Evolutionary conservation across 805 yeast genomes (phyloP).

Genomic region (Kockiozyma suomiensis): DNA sequence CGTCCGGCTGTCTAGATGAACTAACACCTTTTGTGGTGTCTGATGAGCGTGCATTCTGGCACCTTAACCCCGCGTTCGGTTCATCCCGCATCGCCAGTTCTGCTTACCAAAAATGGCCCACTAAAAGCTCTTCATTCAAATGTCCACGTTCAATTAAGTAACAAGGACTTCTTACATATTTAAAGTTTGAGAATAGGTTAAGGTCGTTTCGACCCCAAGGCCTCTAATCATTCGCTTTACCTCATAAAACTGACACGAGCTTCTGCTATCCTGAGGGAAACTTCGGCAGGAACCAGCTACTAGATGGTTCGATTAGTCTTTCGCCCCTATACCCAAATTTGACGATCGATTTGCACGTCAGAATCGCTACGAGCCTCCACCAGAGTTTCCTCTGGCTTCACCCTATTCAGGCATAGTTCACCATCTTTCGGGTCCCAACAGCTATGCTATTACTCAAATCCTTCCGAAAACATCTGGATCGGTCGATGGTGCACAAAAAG

Average conservation of each 20-base stretch:
- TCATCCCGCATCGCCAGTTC: slow-evolving; percentile 54
- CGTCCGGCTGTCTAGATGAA: slow-evolving; percentile 50
- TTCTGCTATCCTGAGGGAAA: slow-evolving; percentile 50
- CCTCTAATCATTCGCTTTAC: slow-evolving; percentile 50
- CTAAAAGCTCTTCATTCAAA: slow-evolving; percentile 50
- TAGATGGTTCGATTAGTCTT: slow-evolving; percentile 51
- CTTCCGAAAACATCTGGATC: slow-evolving; percentile 48
- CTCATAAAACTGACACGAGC: slow-evolving; percentile 50
- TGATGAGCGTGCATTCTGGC: slow-evolving; percentile 47
- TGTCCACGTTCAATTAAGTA: slow-evolving; percentile 49
- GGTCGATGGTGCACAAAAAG: slow-evolving; percentile 46
- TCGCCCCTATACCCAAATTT: slow-evolving; percentile 51
- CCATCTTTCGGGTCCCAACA: slow-evolving; percentile 53
- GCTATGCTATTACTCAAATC: slow-evolving; percentile 50
- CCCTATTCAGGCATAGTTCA: slow-evolving; percentile 52
- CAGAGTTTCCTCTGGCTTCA: slow-evolving; percentile 52
- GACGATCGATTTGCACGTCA: slow-evolving; percentile 51
- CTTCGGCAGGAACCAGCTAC: slow-evolving; percentile 52
- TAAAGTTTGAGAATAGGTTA: slow-evolving; percentile 49
- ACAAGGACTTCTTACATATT: slow-evolving; percentile 49
- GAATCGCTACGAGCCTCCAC: slow-evolving; percentile 53
- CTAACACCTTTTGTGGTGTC: slow-evolving; percentile 50
- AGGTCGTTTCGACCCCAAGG: slow-evolving; percentile 44
- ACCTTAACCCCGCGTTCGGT: slow-evolving; percentile 49
- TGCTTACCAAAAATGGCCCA: slow-evolving; percentile 53